Evolutionary conservation across 495 filamentous ascomycete species (phyloP), one percentile per base, ranked within the genome.

Genomic region (Neurospora sublineolata): DNA sequence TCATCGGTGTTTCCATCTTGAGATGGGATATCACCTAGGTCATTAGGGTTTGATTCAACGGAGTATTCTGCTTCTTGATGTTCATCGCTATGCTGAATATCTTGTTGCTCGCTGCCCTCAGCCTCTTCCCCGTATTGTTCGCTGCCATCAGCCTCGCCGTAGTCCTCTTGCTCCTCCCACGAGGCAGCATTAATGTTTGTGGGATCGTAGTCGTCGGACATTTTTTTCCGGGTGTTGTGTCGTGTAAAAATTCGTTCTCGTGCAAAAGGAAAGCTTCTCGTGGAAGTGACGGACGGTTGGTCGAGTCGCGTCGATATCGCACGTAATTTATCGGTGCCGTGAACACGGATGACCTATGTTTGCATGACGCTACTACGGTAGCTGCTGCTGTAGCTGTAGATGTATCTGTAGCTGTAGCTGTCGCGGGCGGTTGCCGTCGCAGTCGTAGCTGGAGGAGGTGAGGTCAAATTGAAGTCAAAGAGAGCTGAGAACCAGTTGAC

Each of bases 51-150:
- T 75, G 78, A 77, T 74, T 83, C 83, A 83, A 82, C 75, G 81
- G 81, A 76, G 79, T 83, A 82, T 79, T 82, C 76, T 76, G 76
- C 75, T 76, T 79, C 64, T 72, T 79, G 79, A 78, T 82, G 75
- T 77, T 84, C 75, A 77, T 80, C 82, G 82, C 82, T 84, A 83
- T 83, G 77, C 78, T 85, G 82, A 83, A 81, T 87, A 83, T 87
- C 83, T 77, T 85, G 82, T 77, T 80, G 77, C 75, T 73, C 71
- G 52, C 52, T 70, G 71, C 81, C 82, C 73, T 84, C 82, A 60
- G 52, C 52, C 23, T 60, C n/a, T n/a, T n/a, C 52, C 52, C 52
- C 80, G 74, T 78, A 76, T 73, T 84, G 77, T 70, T 60, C 44
- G 52, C 12, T 71, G 75, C 82, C 84, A 76, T 85, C 83, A 73